These are phyloP conservation scores for Rachicladosporium sp. DNA, from an alignment of 2,329 filamentous ascomycete species.

Conservation along the genomic window DNA sequence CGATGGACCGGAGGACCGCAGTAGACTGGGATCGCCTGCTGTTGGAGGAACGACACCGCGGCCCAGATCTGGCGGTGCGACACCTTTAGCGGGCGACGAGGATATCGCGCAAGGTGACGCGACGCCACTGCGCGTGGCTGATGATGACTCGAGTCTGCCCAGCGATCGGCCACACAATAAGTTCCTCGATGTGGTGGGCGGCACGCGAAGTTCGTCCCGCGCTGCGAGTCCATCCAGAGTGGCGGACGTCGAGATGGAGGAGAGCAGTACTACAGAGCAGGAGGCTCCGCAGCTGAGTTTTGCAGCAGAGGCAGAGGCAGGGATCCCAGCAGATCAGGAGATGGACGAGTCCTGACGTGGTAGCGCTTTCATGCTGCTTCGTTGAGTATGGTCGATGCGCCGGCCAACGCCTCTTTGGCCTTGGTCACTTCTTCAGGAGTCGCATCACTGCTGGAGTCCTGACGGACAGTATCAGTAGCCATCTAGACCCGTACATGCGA, in stretches of 20 bases:
- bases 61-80: constrained; percentile 6
- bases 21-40: constrained; percentile 33
- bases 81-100: constrained; percentile 16
- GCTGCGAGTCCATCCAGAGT: constrained; percentile 13
- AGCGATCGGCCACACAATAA: constrained; percentile 14
- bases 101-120: constrained; percentile 5
- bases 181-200: constrained; percentile 18
- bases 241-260: constrained; percentile 19
- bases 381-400: constrained; percentile 29
- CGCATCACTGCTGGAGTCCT: constrained; percentile 30
- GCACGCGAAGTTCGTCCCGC: constrained; percentile 11
- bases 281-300: background rate
- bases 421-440: constrained; percentile 33
- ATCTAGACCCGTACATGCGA: too few relatives aligned
- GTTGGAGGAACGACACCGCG: constrained; percentile 11
- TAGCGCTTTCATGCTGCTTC: constrained; percentile 18
- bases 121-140: constrained; percentile 27
- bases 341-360: constrained; percentile 6
- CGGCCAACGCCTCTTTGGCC: constrained; percentile 29
- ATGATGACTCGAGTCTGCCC: constrained; percentile 12
- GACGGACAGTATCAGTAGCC: background rate
- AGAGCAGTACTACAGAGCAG: constrained; percentile 1
- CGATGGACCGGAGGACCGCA: constrained; percentile 30
- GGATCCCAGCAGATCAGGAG: constrained; percentile 2
- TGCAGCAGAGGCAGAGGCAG: too few relatives aligned